Conservation (phyloP, 169 alveolate species). For the Plasmodium ovale region DNA sequence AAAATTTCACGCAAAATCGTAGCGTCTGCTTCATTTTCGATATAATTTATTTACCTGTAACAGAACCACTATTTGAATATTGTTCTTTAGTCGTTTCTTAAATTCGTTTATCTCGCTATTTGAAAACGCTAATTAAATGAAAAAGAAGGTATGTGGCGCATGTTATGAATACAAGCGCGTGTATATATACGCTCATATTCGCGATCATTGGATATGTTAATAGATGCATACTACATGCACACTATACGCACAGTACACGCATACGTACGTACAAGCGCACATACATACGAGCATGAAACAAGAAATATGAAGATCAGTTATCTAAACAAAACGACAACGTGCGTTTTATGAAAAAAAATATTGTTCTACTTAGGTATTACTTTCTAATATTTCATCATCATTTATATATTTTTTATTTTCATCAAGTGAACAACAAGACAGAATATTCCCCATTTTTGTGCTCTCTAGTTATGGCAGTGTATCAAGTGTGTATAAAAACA, state of each 20-base stretch:
- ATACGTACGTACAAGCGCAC: no score
- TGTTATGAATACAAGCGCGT: neutral
- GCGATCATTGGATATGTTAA: neutral
- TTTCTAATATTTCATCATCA: constrained; percentile 73
- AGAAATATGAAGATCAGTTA: neutral
- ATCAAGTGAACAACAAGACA: constrained; percentile 74
- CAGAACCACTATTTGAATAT: constrained; percentile 68
- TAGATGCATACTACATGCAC: neutral
- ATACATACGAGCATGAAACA: neutral
- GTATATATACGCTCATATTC: neutral
- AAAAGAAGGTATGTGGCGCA: neutral
- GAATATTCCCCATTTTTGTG: constrained; percentile 68
- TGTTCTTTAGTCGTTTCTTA: constrained; percentile 68
- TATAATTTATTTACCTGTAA: constrained; percentile 57
- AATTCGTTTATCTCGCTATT: constrained; percentile 61
- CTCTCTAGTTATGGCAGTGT: neutral
- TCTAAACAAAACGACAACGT: neutral
- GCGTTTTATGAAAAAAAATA: neutral
- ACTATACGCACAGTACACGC: neutral
- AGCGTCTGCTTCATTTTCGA: neutral
- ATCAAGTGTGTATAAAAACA: constrained; percentile 17
- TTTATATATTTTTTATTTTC: constrained; percentile 70
- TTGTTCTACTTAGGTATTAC: constrained; percentile 31
- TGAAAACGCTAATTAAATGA: constrained; percentile 44
- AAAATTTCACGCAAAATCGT: neutral